A percentile compares a stretch with the other conserved stretches of the same genome.
phyloP scores from a whole-genome alignment of 495 filamentous ascomycete species.

The Amniculicola lignicola region DNA sequence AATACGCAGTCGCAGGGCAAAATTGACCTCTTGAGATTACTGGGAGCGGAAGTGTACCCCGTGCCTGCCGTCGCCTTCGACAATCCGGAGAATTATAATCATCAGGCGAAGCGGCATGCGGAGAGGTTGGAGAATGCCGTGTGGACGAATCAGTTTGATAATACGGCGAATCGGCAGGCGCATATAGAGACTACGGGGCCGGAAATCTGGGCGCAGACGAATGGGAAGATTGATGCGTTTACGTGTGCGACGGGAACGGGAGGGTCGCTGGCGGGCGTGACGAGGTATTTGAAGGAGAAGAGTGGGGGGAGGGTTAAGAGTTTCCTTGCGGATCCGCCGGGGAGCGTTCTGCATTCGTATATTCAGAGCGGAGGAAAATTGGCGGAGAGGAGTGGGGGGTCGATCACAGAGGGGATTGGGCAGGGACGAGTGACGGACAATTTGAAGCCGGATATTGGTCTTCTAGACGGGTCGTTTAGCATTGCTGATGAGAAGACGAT shows the following conservation, averaged over 20 bases:
- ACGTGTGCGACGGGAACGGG: conserved; percentile 92
- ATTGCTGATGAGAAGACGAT: conserved; percentile 92
- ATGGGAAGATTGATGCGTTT: conserved; percentile 84
- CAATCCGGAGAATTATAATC: conserved; percentile 95
- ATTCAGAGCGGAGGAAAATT: conserved; percentile 81
- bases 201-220: conserved; percentile 95
- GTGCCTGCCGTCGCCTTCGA: conserved; percentile 96
- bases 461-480: conserved; percentile 81
- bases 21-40: conserved; percentile 83
- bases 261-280: conserved; percentile 86
- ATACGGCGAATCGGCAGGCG: conserved; percentile 85
- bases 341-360: conserved; percentile 87
- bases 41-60: conserved; percentile 97
- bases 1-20: conserved; percentile 98
- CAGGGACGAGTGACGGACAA: conserved; percentile 97
- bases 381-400: conserved; percentile 74
- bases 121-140: conserved; percentile 83
- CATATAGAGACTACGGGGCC: conserved; percentile 97
- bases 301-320: conserved; percentile 79
- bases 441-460: conserved; percentile 74
- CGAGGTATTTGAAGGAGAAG: conserved; percentile 81
- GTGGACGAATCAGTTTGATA: conserved; percentile 99
- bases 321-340: conserved; percentile 91
- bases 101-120: conserved; percentile 86
- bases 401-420: conserved; percentile 96